Conservation (phyloP, 2,329 filamentous ascomycete genomes). For the Phyllosticta citriasiana region DNA sequence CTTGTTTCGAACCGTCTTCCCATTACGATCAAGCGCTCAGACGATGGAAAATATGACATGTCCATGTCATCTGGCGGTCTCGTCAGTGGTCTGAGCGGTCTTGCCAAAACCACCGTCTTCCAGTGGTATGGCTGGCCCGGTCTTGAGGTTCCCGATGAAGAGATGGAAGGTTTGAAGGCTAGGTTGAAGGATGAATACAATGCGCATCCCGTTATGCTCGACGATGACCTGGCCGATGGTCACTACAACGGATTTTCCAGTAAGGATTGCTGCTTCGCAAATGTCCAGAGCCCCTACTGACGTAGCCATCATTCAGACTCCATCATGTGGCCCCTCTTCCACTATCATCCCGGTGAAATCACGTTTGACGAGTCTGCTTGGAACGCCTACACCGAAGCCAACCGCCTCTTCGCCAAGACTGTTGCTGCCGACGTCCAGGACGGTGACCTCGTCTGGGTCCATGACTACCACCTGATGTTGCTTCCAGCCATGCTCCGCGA, state of each 20-base stretch:
- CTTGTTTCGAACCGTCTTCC: conserved; percentile 91
- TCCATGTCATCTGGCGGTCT: conserved; percentile 95
- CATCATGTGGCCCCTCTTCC: conserved; percentile 96
- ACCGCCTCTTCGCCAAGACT: conserved; percentile 80
- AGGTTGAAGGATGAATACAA: conserved; percentile 79
- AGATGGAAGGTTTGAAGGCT: conserved; percentile 63
- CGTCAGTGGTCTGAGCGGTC: conserved; percentile 82
- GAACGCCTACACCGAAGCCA: conserved; percentile 88
- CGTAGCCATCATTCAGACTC: conserved; percentile 54
- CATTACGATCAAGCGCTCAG: conserved; percentile 89
- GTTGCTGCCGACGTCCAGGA: conserved; percentile 82
- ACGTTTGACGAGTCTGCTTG: conserved; percentile 94
- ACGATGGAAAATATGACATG: conserved; percentile 85
- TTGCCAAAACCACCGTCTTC: conserved; percentile 87
- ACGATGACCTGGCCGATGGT: conserved; percentile 83
- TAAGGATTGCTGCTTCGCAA: conserved; percentile 35
- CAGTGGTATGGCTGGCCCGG: conserved; percentile 99
- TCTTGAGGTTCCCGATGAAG: conserved; percentile 76
- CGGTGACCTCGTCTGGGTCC: conserved; percentile 93
- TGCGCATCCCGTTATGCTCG: conserved; percentile 84
- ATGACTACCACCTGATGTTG: conserved; percentile 98
- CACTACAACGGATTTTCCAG: conserved; percentile 99
- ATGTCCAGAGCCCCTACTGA: background rate
- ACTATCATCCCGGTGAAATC: conserved; percentile 97
- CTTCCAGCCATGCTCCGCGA: conserved; percentile 91